Evolutionary conservation across 768 basidiomycete genomes (phyloP), one percentile per base, ranked within the genome.

Genomic region (Podaxis sp.): DNA sequence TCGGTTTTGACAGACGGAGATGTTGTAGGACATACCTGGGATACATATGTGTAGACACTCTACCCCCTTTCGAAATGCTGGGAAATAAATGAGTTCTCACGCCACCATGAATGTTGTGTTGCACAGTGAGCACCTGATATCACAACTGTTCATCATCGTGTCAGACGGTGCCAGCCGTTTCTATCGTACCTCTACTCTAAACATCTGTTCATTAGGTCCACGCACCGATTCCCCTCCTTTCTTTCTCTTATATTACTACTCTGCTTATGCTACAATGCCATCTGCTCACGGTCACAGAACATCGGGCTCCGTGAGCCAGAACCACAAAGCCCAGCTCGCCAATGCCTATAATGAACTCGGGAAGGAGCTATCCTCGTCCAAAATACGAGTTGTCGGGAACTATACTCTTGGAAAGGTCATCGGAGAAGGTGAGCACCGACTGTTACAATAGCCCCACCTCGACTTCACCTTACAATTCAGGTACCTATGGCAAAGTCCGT

Each of bases 321-420:
- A 93, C 75, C 84, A 89, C 77, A 92, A 89, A 76, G 91, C 90
- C 30, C 87, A 95, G 74, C 93, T 99, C 72, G 90, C 90, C 70
- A 93, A 86, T 74, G 96, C 96, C 64, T 99, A 99, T 81, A 95
- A 95, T 78, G 95, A 96, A 82, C 86, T 99, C 5, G 96, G 95
- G 67, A 96, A 90, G 80, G 96, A 97, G 76, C 86, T 99, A 30
- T 88, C 90, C n/a, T 93, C 93, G 26, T 85, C 85, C 66, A 95
- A 91, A 79, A 81, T 98, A 61, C 89, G 90, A 66, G 93, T 97
- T 30, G 88, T 98, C 49, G 95, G 96, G 62, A 96, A 96, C 73
- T 97, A 97, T 71, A 96, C 94, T 26, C 81, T 97, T 8, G 94
- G 96, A 56, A 90, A 89, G 75, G 89, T 92, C 70, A 96, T 97